Evolutionary conservation across 176 grass and related monocot genomes (phyloP).

Genomic region (Rhynchospora tenuis): DNA sequence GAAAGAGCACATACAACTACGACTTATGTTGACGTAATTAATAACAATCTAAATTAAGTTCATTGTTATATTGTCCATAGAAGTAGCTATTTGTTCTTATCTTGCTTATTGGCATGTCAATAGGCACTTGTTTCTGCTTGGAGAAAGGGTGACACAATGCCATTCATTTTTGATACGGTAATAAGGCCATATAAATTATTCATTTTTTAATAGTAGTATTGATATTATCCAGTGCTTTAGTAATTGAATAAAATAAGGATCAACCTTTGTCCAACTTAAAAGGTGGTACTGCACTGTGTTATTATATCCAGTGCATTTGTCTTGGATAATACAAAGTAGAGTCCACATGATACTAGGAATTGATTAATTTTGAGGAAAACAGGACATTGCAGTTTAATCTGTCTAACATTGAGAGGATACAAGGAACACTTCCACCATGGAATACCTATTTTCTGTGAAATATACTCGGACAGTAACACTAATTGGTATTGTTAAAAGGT

Average conservation of each 20-base stretch:
- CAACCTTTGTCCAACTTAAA: neutral
- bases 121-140: conserved; percentile 79
- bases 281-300: neutral
- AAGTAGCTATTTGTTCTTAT: neutral
- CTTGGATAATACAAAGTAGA: neutral
- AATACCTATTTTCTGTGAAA: neutral
- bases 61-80: neutral
- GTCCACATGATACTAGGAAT: neutral
- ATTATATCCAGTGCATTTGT: neutral
- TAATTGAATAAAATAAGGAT: neutral
- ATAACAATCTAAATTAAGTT: conserved; percentile 15
- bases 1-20: conserved; percentile 64
- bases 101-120: conserved; percentile 11
- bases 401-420: neutral
- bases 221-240: neutral
- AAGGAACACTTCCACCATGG: neutral
- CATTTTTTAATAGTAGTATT: neutral
- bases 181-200: conserved; percentile 9
- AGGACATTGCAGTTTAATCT: neutral
- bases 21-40: conserved; percentile 70
- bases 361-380: neutral
- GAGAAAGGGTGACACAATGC: conserved; percentile 77
- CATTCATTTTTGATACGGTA: conserved; percentile 98
- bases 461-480: neutral
- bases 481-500: conserved; percentile 34